A percentile compares a stretch with the other conserved stretches of the same genome.
Conservation (phyloP, 805 yeast species). For the Myxozyma lipomycoides region DNA sequence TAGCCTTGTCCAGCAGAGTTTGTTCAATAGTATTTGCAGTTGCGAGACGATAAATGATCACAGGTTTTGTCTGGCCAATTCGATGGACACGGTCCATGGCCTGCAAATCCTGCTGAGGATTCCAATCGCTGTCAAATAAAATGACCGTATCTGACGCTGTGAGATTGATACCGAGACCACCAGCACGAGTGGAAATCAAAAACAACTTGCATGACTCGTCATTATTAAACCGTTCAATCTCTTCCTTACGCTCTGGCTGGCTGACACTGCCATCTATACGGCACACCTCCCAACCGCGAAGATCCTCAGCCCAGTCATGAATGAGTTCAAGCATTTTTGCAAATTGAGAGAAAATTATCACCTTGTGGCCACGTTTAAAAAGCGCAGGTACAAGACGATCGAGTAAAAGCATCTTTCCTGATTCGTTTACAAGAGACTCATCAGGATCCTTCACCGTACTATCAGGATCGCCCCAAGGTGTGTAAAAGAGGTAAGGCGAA, state of each 20-base stretch:
- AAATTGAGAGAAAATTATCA: constrained; percentile 83
- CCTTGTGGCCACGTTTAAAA: constrained; percentile 54
- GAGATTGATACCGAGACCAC: constrained; percentile 87
- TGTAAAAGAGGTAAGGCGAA: constrained; percentile 78
- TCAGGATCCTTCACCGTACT: constrained; percentile 35
- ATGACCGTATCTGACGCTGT: constrained; percentile 87
- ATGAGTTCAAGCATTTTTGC: constrained; percentile 75
- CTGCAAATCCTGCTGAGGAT: constrained; percentile 93
- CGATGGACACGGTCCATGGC: constrained; percentile 96
- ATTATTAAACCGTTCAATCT: constrained; percentile 52
- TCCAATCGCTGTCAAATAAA: constrained; percentile 92
- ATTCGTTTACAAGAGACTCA: constrained; percentile 47
- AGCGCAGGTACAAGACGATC: constrained; percentile 58
- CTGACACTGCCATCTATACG: constrained; percentile 74
- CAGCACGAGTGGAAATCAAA: constrained; percentile 84
- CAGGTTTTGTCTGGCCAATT: constrained; percentile 85
- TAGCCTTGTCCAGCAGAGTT: constrained; percentile 70
- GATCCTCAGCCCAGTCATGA: constrained; percentile 61
- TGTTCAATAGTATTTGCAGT: constrained; percentile 80
- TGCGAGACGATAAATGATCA: constrained; percentile 72
- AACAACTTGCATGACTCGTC: constrained; percentile 47
- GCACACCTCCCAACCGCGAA: constrained; percentile 45
- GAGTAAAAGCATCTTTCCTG: constrained; percentile 70
- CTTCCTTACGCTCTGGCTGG: constrained; percentile 61
- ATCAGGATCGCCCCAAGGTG: constrained; percentile 59